A percentile compares a stretch with the other conserved stretches of the same genome.
phyloP scores from a whole-genome alignment of 345 rosid genomes.

The Citrus trifoliata region DNA sequence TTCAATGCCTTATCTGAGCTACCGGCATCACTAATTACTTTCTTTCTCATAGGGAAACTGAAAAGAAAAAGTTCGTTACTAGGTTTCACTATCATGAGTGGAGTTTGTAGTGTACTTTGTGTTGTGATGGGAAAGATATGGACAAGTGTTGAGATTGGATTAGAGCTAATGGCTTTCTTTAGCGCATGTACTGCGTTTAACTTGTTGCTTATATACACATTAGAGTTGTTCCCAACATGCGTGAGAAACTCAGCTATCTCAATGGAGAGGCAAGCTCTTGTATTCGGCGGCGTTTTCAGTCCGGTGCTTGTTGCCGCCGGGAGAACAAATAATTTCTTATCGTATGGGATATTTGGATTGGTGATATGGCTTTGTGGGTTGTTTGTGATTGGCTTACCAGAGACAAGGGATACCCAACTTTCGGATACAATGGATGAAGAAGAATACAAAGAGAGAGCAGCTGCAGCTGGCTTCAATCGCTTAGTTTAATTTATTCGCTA shows the following conservation, averaged over 20 bases:
- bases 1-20: constrained; percentile 66
- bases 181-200: constrained; percentile 49
- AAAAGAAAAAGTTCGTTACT: constrained; percentile 40
- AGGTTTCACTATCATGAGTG: constrained; percentile 40
- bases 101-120: constrained; percentile 39
- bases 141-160: constrained; percentile 32
- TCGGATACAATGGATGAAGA: constrained; percentile 68
- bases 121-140: constrained; percentile 23
- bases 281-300: constrained; percentile 52
- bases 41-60: constrained; percentile 40
- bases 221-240: constrained; percentile 61
- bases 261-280: constrained; percentile 58
- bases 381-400: constrained; percentile 50
- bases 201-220: constrained; percentile 41
- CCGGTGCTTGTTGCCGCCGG: constrained; percentile 60
- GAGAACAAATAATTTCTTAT: constrained; percentile 31
- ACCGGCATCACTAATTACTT: constrained; percentile 46
- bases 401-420: constrained; percentile 48
- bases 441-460: constrained; percentile 20
- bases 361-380: constrained; percentile 51
- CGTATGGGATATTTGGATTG: constrained; percentile 60
- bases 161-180: constrained; percentile 58
- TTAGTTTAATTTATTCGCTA: not conserved
- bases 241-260: constrained; percentile 66
- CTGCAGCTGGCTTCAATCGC: not conserved